phyloP scores from a whole-genome alignment of 2,329 filamentous ascomycete genomes.

The Ophiostoma tasmaniense region DNA sequence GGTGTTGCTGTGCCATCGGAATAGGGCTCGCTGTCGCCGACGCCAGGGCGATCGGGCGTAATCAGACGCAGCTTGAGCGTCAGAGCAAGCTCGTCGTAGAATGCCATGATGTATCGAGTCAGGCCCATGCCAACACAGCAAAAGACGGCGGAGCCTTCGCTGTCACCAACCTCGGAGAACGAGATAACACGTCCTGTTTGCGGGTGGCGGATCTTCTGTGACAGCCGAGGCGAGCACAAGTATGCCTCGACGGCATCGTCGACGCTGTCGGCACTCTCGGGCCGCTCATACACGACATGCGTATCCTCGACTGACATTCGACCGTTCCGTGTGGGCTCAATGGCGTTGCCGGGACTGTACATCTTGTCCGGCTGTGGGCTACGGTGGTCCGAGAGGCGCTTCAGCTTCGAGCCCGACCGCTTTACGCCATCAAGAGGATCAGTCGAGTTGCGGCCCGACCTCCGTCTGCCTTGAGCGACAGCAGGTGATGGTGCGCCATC shows the following conservation, averaged over 20 bases:
- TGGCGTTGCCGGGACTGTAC: conserved; percentile 16
- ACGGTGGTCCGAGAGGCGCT: conserved; percentile 43
- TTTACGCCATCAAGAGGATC: conserved; percentile 41
- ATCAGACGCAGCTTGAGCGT: conserved; percentile 85
- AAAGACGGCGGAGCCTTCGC: conserved; percentile 83
- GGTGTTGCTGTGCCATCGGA: conserved; percentile 75
- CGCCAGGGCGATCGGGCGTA: conserved; percentile 86
- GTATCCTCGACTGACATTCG: conserved; percentile 16
- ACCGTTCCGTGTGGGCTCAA: conserved; percentile 29
- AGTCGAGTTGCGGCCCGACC: conserved; percentile 42
- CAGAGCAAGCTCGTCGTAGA: conserved; percentile 89
- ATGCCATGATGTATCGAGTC: conserved; percentile 90
- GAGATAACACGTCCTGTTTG: conserved; percentile 82
- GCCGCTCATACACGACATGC: conserved; percentile 53
- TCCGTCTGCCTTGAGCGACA: conserved; percentile 50
- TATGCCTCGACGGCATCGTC: conserved; percentile 83
- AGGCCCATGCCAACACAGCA: conserved; percentile 97
- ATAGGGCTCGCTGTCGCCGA: conserved; percentile 84
- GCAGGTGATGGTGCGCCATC: conserved; percentile 64
- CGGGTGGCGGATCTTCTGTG: conserved; percentile 79
- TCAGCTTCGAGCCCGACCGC: conserved; percentile 50
- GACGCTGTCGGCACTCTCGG: conserved; percentile 73
- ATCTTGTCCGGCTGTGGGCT: conserved; percentile 37
- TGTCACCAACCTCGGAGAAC: conserved; percentile 93
- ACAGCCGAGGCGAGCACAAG: conserved; percentile 71